Base-by-base conservation (phyloP, 257 asterid species). In the Euphrasia confusa region DNA sequence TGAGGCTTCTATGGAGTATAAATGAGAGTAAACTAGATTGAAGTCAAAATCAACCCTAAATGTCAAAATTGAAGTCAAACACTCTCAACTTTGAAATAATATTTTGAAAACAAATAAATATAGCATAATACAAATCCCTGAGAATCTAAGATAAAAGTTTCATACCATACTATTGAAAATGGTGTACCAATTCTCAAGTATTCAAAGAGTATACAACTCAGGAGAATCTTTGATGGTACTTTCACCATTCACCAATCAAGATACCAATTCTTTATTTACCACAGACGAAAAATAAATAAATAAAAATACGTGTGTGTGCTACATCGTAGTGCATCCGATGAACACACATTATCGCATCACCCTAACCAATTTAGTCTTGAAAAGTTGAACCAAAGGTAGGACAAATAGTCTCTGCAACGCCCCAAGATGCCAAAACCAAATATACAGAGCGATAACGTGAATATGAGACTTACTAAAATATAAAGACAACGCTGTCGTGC, bases 401-500 rank as follows among this genome's bases (percentile, higher is more conserved):
- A 39, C 21, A 35, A 60, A 53, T 60, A 60, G 68, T 40, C 77
- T 57, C 74, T n/a, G 67, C 66, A 68, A 48, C 49, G 73, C 61
- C 17, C 57, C 32, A 54, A 68, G 52, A 50, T 21, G 72, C 74
- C 74, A 60, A 68, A 37, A 63, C 52, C 50, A 53, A 67, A 61
- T 69, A 54, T 78, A 77, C 73, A 65, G 4, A 61, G 35, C 65
- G 49, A 67, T 21, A 42, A 28, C 60, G 13, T 64, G 17, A 40
- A 21, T 6, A n/a, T 2, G 58, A 13, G 39, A 18, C 68, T 35
- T 52, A 58, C 81, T 83, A 90, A 79, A 90, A 90, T 66, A 87
- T 87, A 73, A 87, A 85, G 58, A 90, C 97, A 52, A 90, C 96
- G 45, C 97, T 90, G 26, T 90, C 97, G 18, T 90, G 97, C 68